Evolutionary conservation across 139 green algal genomes (phyloP), one percentile per base, ranked within the genome.

Genomic region (Deuterostichococcus epilithicus): DNA sequence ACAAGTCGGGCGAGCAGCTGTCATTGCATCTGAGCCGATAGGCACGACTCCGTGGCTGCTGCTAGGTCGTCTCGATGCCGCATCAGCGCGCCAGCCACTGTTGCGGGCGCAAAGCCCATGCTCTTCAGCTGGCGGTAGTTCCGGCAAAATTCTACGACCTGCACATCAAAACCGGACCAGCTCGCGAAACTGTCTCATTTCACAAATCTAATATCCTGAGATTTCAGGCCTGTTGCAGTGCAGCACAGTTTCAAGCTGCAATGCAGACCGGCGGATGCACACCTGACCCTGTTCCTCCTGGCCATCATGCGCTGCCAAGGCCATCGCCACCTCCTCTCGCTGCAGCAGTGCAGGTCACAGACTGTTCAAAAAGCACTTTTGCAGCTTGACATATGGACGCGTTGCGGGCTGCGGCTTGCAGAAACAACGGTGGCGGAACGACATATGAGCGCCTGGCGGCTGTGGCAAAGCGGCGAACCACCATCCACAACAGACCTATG

Each of bases 261-360:
- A 33, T 33, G 28, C 63, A 69, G 36, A 22, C 3, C 5, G 3
- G 25, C n/a, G 23, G 30, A 69, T 8, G 25, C 45, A 28, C 63
- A 69, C 63, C 63, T 69, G n/a, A 8, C 30, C 63, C 15, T 69
- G 63, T 6, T 69, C 63, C 25, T 69, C 63, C 30, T 69, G n/a
- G 28, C 30, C 63, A 37, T 69, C 63, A 35, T 69, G 63, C 25
- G 63, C 63, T 18, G 63, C 63, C 5, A 69, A 20, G 2, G 63
- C 63, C 63, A 69, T 69, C 28, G 63, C 63, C 30, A 69, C 63
- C 63, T 69, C 63, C 28, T 69, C 63, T 22, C 63, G 63, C n/a
- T 35, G 52, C 52, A 63, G 10, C 18, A 63, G 3, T 20, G 28
- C 52, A 28, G n/a, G n/a, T n/a, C n/a, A n/a, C n/a, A n/a, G n/a